phyloP scores from a whole-genome alignment of 2,329 filamentous ascomycete species.

The Phialemoniopsis sp. region DNA sequence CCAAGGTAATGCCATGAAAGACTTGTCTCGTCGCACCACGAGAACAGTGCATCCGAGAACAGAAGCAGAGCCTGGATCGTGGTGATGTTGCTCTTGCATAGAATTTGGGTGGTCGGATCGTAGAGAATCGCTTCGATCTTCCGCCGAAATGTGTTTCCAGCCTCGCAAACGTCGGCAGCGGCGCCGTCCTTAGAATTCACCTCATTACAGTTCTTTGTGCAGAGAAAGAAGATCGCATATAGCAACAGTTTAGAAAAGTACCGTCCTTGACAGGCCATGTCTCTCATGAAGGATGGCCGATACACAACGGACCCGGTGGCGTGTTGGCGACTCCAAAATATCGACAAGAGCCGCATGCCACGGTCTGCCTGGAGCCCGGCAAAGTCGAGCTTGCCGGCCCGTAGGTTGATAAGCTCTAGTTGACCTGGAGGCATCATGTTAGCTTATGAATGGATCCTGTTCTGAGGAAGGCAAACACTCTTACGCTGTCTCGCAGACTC shows the following conservation, averaged over 20 bases:
- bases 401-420: slow-evolving; percentile 32
- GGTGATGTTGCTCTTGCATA: slow-evolving; percentile 2
- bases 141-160: too few species aligned
- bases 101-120: not conserved
- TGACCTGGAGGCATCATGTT: slow-evolving; percentile 17
- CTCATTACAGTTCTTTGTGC: not conserved
- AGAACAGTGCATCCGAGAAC: not conserved
- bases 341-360: slow-evolving; percentile 35
- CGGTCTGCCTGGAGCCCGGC: slow-evolving; percentile 39
- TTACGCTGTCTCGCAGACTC: slow-evolving; percentile 32
- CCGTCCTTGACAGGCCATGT: slow-evolving; percentile 39
- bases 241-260: slow-evolving; percentile 44
- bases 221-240: slow-evolving; percentile 38
- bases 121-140: not conserved
- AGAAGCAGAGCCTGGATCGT: slow-evolving; percentile 1
- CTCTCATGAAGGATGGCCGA: slow-evolving; percentile 35
- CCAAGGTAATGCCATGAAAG: slow-evolving; percentile 1
- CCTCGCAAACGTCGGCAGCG: too few species aligned
- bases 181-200: not conserved
- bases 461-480: not conserved
- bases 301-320: slow-evolving; percentile 34
- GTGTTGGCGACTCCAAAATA: slow-evolving; percentile 43
- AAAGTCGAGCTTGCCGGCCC: slow-evolving; percentile 34
- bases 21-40: slow-evolving; percentile 1
- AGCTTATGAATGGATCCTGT: not conserved